Evolutionary conservation across 805 yeast species (phyloP).

Genomic region (Yarrowia sp.): DNA sequence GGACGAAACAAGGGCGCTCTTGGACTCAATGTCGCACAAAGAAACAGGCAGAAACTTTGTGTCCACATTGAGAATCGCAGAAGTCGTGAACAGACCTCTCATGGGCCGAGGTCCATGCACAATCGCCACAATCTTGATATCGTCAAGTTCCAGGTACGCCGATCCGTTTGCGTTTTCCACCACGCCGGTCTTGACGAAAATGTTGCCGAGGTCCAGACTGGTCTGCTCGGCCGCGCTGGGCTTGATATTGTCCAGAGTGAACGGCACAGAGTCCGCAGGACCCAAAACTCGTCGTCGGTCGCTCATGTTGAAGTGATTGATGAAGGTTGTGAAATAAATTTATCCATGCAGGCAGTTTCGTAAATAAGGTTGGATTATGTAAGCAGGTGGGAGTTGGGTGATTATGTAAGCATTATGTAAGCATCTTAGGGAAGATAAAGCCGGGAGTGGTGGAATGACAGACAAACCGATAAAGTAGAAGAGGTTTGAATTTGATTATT

Average conservation of each 20-base stretch:
- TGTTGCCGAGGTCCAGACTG: conserved; percentile 46
- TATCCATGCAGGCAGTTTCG: neutral
- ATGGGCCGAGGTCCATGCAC: conserved; percentile 91
- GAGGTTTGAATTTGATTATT: too few species aligned
- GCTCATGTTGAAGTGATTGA: neutral
- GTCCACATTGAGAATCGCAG: conserved; percentile 70
- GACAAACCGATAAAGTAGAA: too few species aligned
- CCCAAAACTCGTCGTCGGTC: conserved; percentile 91
- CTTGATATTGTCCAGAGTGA: conserved; percentile 48
- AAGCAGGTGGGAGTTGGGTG: too few species aligned
- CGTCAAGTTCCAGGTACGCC: conserved; percentile 73
- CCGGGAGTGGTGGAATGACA: too few species aligned
- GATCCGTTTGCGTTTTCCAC: conserved; percentile 82
- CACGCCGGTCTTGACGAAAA: conserved; percentile 69
- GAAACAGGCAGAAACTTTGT: conserved; percentile 62
- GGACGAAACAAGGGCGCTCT: conserved; percentile 44
- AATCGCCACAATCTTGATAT: conserved; percentile 66
- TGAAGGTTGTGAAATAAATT: neutral
- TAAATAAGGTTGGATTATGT: too few species aligned
- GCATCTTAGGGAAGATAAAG: too few species aligned
- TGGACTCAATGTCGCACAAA: conserved; percentile 47
- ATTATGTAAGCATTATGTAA: too few species aligned
- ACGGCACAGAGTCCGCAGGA: conserved; percentile 69
- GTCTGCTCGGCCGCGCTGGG: conserved; percentile 42
- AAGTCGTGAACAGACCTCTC: conserved; percentile 71